These are phyloP conservation scores for Thelonectria discophora DNA, from an alignment of 2,329 filamentous ascomycete species.

Conservation along the genomic window DNA sequence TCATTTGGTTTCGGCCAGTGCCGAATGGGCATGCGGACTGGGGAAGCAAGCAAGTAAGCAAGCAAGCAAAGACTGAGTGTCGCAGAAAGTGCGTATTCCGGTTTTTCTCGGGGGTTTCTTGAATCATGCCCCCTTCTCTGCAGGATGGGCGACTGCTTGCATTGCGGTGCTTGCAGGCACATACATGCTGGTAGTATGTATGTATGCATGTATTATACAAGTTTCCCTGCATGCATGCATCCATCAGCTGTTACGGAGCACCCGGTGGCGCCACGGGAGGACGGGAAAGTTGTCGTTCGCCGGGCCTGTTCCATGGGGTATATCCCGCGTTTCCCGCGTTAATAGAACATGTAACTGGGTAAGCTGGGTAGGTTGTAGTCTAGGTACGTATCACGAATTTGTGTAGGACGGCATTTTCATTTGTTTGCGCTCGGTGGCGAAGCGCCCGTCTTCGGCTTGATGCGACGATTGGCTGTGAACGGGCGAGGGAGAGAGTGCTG, in stretches of 20 bases:
- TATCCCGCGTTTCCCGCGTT: neutral
- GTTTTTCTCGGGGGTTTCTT: neutral
- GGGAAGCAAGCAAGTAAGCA: no score
- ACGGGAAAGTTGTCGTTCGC: neutral
- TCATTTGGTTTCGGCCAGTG: neutral
- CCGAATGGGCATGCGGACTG: neutral
- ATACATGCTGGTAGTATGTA: no score
- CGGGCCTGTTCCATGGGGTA: no score
- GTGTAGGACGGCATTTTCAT: no score
- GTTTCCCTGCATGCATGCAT: neutral
- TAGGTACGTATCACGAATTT: no score
- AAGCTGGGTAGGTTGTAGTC: no score
- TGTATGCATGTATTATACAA: neutral
- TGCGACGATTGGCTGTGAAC: neutral
- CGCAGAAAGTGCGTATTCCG: neutral
- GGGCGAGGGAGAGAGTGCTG: neutral
- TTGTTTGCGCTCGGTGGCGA: neutral
- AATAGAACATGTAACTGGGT: neutral
- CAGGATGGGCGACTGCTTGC: no score
- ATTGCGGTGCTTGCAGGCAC: no score
- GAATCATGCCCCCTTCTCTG: no score
- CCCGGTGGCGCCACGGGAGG: neutral
- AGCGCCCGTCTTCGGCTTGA: conserved; percentile 1
- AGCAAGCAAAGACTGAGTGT: no score
- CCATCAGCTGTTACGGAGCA: neutral